Base-by-base conservation (phyloP, 2,329 filamentous ascomycete genomes). In the Endoconidiophora laricicola region DNA sequence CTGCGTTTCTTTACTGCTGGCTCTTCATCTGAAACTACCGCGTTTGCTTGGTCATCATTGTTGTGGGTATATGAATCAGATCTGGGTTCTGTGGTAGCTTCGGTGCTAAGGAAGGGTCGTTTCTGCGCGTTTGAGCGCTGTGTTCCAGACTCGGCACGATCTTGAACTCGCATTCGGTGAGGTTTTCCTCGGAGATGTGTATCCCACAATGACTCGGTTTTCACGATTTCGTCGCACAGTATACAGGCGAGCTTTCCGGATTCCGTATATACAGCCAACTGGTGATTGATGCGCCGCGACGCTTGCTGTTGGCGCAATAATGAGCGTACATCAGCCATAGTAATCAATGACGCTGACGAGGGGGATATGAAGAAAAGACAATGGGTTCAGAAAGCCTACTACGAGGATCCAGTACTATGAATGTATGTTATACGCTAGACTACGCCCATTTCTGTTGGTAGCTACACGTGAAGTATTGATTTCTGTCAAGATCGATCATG, bases 321-420 rank as follows among this genome's bases (percentile, higher is more conserved):
- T 36, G 83, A 76, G 58, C 86, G 81, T 23, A 86, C 81, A 63
- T 93, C 85, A 57, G 84, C 72, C 83, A 91, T 90, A 12, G 12
- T 33, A 10, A 33, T 18, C 16, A 18, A 18, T 33, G 12, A 3
- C 9, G 29, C 12, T 2, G 9, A 33, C 29, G 29, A 33, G 9
- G 29, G 29, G 29, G 12, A 1, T 33, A 29, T 29, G 12, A 12
- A 33, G 7, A 33, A 33, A 33, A 33, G 29, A 33, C 29, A 33
- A 33, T 33, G 9, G 12, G 7, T 33, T 33, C 29, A 33, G 29
- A 6, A 33, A 12, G 29, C 29, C 29, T 33, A 33, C 29, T 33
- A 12, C 29, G 29, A 33, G 29, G 29, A 33, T 33, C 7, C 29
- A 33, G 12, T 7, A 33, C 12, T 33, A 33, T 33, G 29, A 33